Conservation (phyloP, 1,284 basidiomycete species). For the Puccinia triticina region DNA sequence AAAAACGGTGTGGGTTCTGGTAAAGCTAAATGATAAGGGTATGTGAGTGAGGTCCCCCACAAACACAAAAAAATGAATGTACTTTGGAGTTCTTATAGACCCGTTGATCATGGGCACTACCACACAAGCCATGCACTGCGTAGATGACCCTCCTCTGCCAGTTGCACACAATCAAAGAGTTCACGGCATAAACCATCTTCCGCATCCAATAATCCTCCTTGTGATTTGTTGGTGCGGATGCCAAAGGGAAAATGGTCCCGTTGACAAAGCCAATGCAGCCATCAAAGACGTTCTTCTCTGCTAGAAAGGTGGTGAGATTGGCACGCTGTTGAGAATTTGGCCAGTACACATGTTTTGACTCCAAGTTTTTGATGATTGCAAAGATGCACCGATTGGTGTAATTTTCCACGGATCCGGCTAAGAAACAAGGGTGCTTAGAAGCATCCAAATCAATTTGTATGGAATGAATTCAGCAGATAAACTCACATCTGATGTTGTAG, state of each 20-base stretch:
- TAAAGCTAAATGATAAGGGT: too few relatives aligned
- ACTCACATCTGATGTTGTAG: background rate
- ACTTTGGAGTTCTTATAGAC: background rate
- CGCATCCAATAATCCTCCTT: conserved; percentile 16
- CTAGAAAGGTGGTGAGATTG: background rate
- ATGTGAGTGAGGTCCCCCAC: too few relatives aligned
- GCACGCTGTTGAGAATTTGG: background rate
- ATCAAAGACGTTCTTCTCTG: background rate
- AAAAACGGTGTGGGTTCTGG: too few relatives aligned
- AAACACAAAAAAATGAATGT: too few relatives aligned
- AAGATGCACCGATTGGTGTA: conserved; percentile 3
- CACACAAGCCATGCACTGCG: conserved; percentile 20
- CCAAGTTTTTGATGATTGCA: background rate
- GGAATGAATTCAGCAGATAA: background rate
- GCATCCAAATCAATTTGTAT: background rate
- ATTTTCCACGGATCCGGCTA: conserved; percentile 23
- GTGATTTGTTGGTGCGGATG: background rate
- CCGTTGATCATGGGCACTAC: conserved; percentile 26
- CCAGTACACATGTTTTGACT: background rate
- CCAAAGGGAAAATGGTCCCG: conserved; percentile 25
- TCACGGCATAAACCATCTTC: background rate
- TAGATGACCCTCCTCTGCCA: background rate
- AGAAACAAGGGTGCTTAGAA: too few relatives aligned
- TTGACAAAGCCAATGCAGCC: conserved; percentile 25
- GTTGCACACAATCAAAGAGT: conserved; percentile 26